These are phyloP conservation scores for Primulina huaijiensis DNA, from an alignment of 257 asterid species.

Conservation along the genomic window DNA sequence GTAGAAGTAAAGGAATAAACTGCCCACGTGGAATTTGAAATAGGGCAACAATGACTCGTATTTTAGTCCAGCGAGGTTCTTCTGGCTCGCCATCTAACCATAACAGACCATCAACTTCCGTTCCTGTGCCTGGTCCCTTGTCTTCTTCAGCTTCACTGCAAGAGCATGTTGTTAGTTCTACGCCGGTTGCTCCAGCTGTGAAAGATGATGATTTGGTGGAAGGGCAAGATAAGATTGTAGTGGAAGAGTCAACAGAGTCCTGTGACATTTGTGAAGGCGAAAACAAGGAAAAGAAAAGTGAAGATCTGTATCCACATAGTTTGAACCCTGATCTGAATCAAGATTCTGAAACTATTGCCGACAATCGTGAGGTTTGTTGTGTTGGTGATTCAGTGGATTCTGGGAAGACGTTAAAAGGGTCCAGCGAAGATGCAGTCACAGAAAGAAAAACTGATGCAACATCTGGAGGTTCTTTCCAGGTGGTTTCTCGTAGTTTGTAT, in stretches of 20 bases:
- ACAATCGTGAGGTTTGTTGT: constrained; percentile 36
- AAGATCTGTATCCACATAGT: constrained; percentile 42
- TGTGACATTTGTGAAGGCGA: constrained; percentile 34
- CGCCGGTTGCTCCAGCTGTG: constrained; percentile 42
- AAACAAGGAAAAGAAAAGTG: constrained; percentile 36
- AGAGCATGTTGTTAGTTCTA: constrained; percentile 39
- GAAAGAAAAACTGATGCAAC: constrained; percentile 54
- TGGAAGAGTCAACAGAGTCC: constrained; percentile 46
- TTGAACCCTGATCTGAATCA: constrained; percentile 35
- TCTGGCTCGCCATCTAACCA: constrained; percentile 68
- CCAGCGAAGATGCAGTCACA: constrained; percentile 39
- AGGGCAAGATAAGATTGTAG: constrained; percentile 46
- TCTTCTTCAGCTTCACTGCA: constrained; percentile 53
- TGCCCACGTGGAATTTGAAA: constrained; percentile 29
- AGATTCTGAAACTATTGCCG: constrained; percentile 35
- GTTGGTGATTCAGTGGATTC: constrained; percentile 37
- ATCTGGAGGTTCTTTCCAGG: constrained; percentile 53
- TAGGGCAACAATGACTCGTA: constrained; percentile 70
- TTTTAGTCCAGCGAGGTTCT: constrained; percentile 88
- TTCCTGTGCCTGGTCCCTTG: constrained; percentile 40
- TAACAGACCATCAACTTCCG: constrained; percentile 50
- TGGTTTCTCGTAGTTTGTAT: constrained; percentile 51
- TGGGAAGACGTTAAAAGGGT: constrained; percentile 42
- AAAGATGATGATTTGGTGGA: constrained; percentile 56
- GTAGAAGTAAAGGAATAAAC: constrained; percentile 15